Base-by-base conservation (phyloP, 257 asterid species). In the Ocimum tenuiflorum region DNA sequence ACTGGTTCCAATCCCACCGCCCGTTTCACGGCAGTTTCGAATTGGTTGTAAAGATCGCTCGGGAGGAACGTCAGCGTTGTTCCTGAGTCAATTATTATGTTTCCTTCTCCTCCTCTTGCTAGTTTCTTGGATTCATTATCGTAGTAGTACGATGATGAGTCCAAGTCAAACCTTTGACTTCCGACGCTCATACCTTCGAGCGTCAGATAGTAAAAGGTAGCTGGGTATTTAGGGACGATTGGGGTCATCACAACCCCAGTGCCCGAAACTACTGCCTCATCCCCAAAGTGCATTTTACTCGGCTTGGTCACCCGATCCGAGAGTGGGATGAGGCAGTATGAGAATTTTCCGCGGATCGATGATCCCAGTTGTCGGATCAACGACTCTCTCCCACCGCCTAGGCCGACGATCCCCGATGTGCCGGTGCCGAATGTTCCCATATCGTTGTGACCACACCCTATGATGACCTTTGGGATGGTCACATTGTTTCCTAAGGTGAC, bases 381-480 rank as follows among this genome's bases (percentile, higher is more conserved):
- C 12, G 96, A 88, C 53, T 15, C 68, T 0, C 59, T 33, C 17
- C 87, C 83, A 1, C 79, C 81, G 1, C 88, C 97, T 1, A 91
- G 85, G 3, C 96, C 96, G 0, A 86, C 81, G 3, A 88, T 73
- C 6, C 97, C 97, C 1, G 95, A 68, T 11, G 75, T 48, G 0
- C 43, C 73, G 9, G 8, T 29, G 4, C 81, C 65, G 24, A 75
- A 79, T 0, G 46, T 27, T 0, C 83, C 82, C 10, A 7, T 60
- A 1, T 81, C 78, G 0, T 13, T 3, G 45, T 74, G 84, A 2
- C 92, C 92, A 18, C 97, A 90, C 17, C 95, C 96, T 0, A 91
- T 72, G 42, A 72, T 57, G 14, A 82, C 43, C 0, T 52, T 41
- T 0, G 75, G 72, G 54, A 82, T 15, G 2, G 87, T 49, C 2